Evolutionary conservation across 78 protist species (phyloP), one percentile per base, ranked within the genome.

Genomic region (Mastigamoeba balamuthi): DNA sequence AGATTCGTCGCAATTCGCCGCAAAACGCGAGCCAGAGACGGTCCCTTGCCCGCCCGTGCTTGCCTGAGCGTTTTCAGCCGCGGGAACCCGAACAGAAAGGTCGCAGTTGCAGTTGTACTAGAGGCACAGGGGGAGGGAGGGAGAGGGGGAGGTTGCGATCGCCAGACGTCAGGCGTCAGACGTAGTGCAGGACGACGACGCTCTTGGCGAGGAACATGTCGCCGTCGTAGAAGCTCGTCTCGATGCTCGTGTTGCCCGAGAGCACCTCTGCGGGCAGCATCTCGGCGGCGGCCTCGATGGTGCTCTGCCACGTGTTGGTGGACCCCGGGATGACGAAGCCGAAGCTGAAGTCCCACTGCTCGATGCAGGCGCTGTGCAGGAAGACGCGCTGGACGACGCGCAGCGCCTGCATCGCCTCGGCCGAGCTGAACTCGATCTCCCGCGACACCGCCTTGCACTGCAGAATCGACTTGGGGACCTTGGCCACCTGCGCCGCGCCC

Each of bases 301-400:
- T 40, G 3, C 63, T 30, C n/a, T 38, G 35, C 82, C 82, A 77
- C 6, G 75, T 40, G 53, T 77, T 77, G 5, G 82, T 77, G 44
- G 82, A 77, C 23, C 70, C 48, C n/a, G 82, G 82, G 29, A 77
- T 77, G 41, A 77, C 82, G 40, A 42, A 77, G 2, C 82, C 82
- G 25, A 77, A 69, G 36, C 28, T 29, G 23, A 77, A 41, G n/a
- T 25, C 33, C 64, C 77, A 70, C 65, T 36, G 28, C 74, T 77
- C 82, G 58, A 77, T 2, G 38, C 3, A 6, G 27, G 74, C 44
- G 25, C 66, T 78, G 35, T 40, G 58, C 40, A 77, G 36, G 4
- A 53, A 5, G 17, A 69, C 82, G 33, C 23, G 58, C 42, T 77
- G 82, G 38, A n/a, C 28, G 36, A 77, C 4, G 39, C 40, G 77